Conservation (phyloP, 805 yeast species). For the Zygoascus tannicola region DNA sequence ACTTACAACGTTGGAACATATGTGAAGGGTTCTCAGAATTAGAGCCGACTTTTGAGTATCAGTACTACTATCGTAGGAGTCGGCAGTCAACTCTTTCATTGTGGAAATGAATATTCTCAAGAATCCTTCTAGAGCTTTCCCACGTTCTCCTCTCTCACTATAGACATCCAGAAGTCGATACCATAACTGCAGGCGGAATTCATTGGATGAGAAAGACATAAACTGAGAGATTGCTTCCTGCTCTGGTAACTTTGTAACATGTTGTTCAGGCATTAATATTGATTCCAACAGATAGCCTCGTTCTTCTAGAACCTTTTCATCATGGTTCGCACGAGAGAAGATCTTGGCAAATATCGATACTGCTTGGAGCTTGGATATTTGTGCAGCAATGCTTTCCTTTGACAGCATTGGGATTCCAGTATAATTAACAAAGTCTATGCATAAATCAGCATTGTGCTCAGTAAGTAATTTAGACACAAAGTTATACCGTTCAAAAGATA, state of each 20-base stretch:
- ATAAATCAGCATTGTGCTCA: constrained; percentile 13
- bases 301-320: background rate
- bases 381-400: constrained; percentile 41
- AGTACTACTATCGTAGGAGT: constrained; percentile 18
- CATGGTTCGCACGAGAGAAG: constrained; percentile 20
- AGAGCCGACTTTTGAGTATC: constrained; percentile 32
- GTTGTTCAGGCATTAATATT: constrained; percentile 27
- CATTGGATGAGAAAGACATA: constrained; percentile 52
- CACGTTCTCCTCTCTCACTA: constrained; percentile 31
- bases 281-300: constrained; percentile 23
- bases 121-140: constrained; percentile 41
- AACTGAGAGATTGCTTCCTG: constrained; percentile 51
- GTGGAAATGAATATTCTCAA: constrained; percentile 38
- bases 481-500: constrained; percentile 21
- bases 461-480: constrained; percentile 12
- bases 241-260: constrained; percentile 22
- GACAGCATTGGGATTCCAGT: constrained; percentile 50
- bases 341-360: constrained; percentile 54
- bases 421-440: constrained; percentile 48
- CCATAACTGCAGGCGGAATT: constrained; percentile 68
- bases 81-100: constrained; percentile 29
- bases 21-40: constrained; percentile 43
- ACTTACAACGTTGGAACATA: constrained; percentile 42
- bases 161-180: constrained; percentile 55
- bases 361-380: constrained; percentile 62